phyloP scores from a whole-genome alignment of 805 yeast species.

The Pichia kluyveri region DNA sequence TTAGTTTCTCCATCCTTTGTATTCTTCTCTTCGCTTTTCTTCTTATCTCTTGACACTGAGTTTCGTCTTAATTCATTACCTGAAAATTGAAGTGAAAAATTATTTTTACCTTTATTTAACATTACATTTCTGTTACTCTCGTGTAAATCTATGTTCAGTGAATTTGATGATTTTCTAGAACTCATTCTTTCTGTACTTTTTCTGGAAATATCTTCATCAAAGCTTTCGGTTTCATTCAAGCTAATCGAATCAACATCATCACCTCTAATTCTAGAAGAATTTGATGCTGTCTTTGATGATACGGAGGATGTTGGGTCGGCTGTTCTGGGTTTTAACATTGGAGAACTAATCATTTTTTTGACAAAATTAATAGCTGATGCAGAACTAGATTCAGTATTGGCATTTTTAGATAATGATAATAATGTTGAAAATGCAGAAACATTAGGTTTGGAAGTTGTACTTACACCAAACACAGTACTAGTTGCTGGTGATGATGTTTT shows the following conservation, averaged over 20 bases:
- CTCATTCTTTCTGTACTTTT: neutral
- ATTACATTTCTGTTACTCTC: neutral
- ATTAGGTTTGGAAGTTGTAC: conserved; percentile 27
- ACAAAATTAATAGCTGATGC: conserved; percentile 24
- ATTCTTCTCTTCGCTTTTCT: conserved; percentile 6
- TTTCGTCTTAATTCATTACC: neutral
- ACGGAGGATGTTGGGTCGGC: neutral
- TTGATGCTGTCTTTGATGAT: neutral
- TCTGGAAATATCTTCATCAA: neutral
- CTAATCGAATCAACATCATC: neutral
- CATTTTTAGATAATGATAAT: conserved; percentile 25
- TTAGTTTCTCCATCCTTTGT: conserved; percentile 3
- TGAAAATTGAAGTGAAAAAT: neutral
- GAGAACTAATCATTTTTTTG: conserved; percentile 26
- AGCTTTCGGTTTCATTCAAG: neutral
- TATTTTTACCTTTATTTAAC: neutral
- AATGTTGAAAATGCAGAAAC: conserved; percentile 32
- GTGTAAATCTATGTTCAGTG: neutral
- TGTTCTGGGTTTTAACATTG: conserved; percentile 14
- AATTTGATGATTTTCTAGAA: neutral
- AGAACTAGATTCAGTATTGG: conserved; percentile 11
- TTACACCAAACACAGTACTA: conserved; percentile 27
- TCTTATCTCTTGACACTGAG: neutral
- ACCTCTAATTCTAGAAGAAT: neutral
- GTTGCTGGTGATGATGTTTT: conserved; percentile 26